Base-by-base conservation (phyloP, 2,329 filamentous ascomycete genomes). In the Beauveria sp. region DNA sequence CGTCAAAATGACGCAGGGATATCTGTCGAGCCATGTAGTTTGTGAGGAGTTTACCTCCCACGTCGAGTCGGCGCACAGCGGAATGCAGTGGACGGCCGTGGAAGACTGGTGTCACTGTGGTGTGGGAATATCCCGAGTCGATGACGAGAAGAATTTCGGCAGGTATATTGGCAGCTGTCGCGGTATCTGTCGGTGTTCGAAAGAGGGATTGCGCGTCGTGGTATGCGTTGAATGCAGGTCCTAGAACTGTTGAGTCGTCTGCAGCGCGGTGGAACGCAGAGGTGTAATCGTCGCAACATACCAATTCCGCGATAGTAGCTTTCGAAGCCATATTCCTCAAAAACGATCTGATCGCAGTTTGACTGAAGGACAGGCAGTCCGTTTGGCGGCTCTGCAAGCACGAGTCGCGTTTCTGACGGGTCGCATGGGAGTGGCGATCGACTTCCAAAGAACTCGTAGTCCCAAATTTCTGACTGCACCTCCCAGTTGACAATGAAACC, bases 401-500 rank as follows among this genome's bases (percentile, higher is more conserved):
- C 77, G 62, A 99, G 76, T 53, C 91, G 88, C n/a, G 91, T 95
- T 60, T 93, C 87, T 58, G 82, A 78, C 0, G 93, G 90, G 67
- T 96, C 87, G 72, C 89, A 91, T 68, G 79, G 82, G 67, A 86
- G 76, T 30, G 81, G 79, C n/a, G 85, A 85, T 66, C 84, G 84
- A 62, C 82, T 78, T 66, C 89, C 86, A 67, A 96, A 87, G 70
- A 98, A 90, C 63, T 93, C 87, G 67, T 88, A 86, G 69, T 97
- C 92, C 95, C 95, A 99, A 57, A 99, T 91, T 70, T 95, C 93
- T 74, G 91, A 93, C 77, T 99, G 86, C 0, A 89, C 88, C 74
- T 99, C 95, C 95, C 95, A 99, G 71, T 93, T 97, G 64, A 98
- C 93, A 55, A 98, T 81, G 70, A 90, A 98, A 8, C 95, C 95